Evolutionary conservation across 345 rosid species (phyloP).

Genomic region (Gossypium herbaceum): DNA sequence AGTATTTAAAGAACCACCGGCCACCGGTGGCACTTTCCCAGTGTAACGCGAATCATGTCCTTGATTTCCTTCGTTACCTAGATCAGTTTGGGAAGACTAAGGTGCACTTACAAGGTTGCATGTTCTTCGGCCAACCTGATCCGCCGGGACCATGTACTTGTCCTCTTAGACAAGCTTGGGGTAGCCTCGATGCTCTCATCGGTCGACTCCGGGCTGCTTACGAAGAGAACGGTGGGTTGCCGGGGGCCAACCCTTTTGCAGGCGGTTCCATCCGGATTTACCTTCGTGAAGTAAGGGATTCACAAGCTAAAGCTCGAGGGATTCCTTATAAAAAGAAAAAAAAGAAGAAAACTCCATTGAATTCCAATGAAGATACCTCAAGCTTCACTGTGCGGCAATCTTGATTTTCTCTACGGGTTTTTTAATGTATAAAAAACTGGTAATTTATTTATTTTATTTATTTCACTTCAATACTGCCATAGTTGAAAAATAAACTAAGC

Average conservation of each 20-base stretch:
- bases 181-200: conserved; percentile 88
- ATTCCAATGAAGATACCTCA: conserved; percentile 33
- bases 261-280: conserved; percentile 61
- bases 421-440: too few species aligned
- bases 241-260: conserved; percentile 85
- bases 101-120: conserved; percentile 75
- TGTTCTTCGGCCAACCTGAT: conserved; percentile 72
- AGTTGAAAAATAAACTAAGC: too few species aligned
- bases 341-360: conserved; percentile 48
- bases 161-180: conserved; percentile 88
- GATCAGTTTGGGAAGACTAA: conserved; percentile 90
- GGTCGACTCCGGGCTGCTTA: conserved; percentile 84
- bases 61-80: conserved; percentile 73
- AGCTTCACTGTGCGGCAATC: conserved; percentile 39
- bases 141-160: conserved; percentile 81
- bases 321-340: conserved; percentile 88
- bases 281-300: conserved; percentile 79
- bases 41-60: conserved; percentile 62
- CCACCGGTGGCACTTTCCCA: conserved; percentile 71
- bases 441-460: too few species aligned
- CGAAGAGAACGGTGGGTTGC: conserved; percentile 81
- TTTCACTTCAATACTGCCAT: too few species aligned
- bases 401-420: conserved; percentile 3
- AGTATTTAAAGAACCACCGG: conserved; percentile 74
- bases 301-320: conserved; percentile 82